Evolutionary conservation across 192 early-diverging fungal genomes (phyloP).

Genomic region (Backusella tarrabulga): DNA sequence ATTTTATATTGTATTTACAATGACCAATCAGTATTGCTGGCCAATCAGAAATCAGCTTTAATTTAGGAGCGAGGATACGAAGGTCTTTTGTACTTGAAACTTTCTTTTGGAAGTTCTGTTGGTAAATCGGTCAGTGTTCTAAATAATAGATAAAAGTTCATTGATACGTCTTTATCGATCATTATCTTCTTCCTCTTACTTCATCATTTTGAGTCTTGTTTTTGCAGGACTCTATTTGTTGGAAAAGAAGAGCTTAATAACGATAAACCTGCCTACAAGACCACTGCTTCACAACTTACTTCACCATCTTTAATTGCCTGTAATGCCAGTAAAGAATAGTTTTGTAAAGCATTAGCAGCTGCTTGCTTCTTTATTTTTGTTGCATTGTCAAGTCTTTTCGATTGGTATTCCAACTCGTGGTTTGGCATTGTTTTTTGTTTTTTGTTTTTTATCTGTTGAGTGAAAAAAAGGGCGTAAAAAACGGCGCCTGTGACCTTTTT

Average conservation of each 20-base stretch:
- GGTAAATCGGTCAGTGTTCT: constrained; percentile 12
- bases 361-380: constrained; percentile 20
- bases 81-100: neutral
- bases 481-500: neutral
- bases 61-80: neutral
- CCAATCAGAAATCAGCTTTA: neutral
- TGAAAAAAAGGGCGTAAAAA: neutral
- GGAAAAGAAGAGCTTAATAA: neutral
- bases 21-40: neutral
- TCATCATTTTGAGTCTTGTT: constrained; percentile 21
- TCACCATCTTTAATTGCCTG: constrained; percentile 14
- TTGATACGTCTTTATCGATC: too few relatives aligned
- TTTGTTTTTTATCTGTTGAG: neutral
- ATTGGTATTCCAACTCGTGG: neutral
- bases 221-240: constrained; percentile 16
- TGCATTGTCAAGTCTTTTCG: constrained; percentile 14
- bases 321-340: constrained; percentile 17
- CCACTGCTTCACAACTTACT: neutral
- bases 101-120: constrained; percentile 1
- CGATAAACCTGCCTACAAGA: neutral
- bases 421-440: neutral
- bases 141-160: neutral
- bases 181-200: neutral
- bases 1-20: constrained; percentile 4
- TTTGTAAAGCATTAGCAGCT: constrained; percentile 21